A percentile compares a stretch with the other conserved stretches of the same genome.
These are phyloP conservation scores for Raphidocelis subcapitata DNA, from an alignment of 139 green algal genomes.

Conservation along the genomic window DNA sequence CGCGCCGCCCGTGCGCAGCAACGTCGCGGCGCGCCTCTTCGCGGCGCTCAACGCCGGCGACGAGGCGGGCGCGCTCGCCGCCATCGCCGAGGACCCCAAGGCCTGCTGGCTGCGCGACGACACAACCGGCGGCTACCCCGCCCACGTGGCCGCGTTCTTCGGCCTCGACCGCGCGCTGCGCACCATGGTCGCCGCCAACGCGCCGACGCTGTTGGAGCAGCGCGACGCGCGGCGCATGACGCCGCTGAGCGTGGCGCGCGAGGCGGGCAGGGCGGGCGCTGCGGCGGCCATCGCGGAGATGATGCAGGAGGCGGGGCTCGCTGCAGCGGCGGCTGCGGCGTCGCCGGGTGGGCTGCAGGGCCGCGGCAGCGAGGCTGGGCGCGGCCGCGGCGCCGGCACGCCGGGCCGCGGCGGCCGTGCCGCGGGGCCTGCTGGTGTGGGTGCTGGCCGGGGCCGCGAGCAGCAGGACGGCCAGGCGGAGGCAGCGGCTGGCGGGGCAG, in stretches of 20 bases:
- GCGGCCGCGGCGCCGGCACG: background rate
- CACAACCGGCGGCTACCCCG: constrained; percentile 36
- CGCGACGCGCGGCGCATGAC: constrained; percentile 26
- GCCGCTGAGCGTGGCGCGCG: constrained; percentile 20
- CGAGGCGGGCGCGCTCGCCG: constrained; percentile 23
- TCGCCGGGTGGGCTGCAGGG: background rate
- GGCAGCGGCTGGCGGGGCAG: background rate
- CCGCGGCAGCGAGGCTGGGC: background rate
- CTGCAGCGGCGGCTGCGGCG: background rate
- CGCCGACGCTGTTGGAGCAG: constrained; percentile 28
- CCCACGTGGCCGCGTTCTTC: constrained; percentile 32
- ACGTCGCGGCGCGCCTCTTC: background rate
- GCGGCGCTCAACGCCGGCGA: constrained; percentile 4
- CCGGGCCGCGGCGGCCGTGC: background rate
- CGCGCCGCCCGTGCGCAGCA: background rate
- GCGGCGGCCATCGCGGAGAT: background rate
- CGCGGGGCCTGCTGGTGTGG: background rate
- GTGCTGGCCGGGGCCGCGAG: too few species aligned
- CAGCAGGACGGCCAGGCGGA: background rate
- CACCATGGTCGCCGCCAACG: constrained; percentile 10
- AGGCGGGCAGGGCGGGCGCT: background rate
- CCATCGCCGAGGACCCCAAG: constrained; percentile 5
- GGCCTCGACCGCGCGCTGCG: constrained; percentile 22
- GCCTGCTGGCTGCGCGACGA: constrained; percentile 39
- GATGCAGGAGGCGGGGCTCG: background rate